A percentile compares a stretch with the other conserved stretches of the same genome.
Evolutionary conservation across 192 early-diverging fungal genomes (phyloP).

Genomic region (Coemansia sp.): DNA sequence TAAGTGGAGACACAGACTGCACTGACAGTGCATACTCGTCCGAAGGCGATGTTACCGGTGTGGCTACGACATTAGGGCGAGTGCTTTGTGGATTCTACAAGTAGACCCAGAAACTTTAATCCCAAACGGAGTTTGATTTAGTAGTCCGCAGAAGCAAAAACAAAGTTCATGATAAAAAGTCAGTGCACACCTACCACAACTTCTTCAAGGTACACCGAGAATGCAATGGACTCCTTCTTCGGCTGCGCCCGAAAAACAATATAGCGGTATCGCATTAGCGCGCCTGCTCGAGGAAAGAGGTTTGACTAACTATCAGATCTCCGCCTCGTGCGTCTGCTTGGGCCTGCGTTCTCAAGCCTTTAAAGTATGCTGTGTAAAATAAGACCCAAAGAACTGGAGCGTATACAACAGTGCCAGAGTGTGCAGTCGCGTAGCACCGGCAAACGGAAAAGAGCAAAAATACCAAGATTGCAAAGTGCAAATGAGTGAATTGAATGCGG

Average conservation of each 20-base stretch:
- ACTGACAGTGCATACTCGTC: constrained; percentile 18
- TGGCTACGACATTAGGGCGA: neutral
- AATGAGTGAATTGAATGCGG: neutral
- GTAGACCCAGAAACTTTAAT: neutral
- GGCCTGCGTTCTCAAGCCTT: neutral
- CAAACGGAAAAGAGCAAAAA: neutral
- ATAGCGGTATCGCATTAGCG: constrained; percentile 51
- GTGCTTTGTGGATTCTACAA: constrained; percentile 6
- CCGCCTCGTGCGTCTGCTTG: neutral
- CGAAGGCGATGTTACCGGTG: constrained; percentile 18
- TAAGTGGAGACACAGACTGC: constrained; percentile 14
- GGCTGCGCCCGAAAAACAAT: constrained; percentile 54
- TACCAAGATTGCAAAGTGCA: neutral
- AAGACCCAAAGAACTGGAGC: neutral
- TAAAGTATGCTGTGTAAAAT: neutral
- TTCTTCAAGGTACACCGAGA: constrained; percentile 49
- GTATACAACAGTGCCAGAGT: neutral
- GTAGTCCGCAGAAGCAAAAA: too few relatives aligned
- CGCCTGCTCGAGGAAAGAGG: neutral
- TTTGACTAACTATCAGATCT: neutral
- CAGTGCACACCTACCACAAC: constrained; percentile 7
- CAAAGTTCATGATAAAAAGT: neutral
- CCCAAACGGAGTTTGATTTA: constrained; percentile 5
- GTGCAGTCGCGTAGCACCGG: neutral
- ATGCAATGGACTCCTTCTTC: constrained; percentile 27